Conservation (phyloP, 179 eudicot species). For the Actinidia polygama region DNA sequence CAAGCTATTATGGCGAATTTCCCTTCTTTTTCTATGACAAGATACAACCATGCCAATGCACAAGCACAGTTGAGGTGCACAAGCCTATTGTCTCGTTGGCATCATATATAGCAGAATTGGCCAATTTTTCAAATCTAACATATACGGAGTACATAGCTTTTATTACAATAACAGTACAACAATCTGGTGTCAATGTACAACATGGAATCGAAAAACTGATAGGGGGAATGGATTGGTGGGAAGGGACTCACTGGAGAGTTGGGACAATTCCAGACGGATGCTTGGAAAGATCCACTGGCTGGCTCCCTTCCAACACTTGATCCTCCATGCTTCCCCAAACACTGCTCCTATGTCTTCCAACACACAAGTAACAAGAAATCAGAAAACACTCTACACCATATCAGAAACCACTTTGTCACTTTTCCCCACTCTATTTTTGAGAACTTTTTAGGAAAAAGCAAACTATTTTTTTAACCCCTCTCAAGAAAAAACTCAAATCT, state of each 20-base stretch:
- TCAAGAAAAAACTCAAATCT: not conserved
- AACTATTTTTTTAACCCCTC: not conserved
- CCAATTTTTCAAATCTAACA: not conserved
- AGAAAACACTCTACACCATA: not conserved
- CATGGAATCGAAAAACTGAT: not conserved
- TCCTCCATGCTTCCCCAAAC: constrained; percentile 55
- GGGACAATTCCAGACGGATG: constrained; percentile 89
- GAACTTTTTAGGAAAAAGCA: not conserved
- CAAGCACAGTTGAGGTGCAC: not conserved
- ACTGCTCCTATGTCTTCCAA: constrained; percentile 23
- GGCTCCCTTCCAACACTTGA: constrained; percentile 75
- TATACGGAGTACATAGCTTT: no score
- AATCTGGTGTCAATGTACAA: not conserved
- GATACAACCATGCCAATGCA: not conserved
- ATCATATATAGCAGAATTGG: not conserved
- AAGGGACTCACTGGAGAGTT: constrained; percentile 71
- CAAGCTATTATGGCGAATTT: not conserved
- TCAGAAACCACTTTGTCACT: not conserved
- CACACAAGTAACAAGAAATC: constrained; percentile 6
- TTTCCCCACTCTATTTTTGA: not conserved
- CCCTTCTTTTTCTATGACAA: not conserved
- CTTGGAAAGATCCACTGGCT: constrained; percentile 71
- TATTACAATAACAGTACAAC: not conserved
- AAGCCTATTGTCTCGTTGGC: not conserved
- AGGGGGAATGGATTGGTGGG: constrained; percentile 10